Evolutionary conservation across 176 grass and related monocot species (phyloP), one percentile per base, ranked within the genome.

Genomic region (Alloteropsis semialata): DNA sequence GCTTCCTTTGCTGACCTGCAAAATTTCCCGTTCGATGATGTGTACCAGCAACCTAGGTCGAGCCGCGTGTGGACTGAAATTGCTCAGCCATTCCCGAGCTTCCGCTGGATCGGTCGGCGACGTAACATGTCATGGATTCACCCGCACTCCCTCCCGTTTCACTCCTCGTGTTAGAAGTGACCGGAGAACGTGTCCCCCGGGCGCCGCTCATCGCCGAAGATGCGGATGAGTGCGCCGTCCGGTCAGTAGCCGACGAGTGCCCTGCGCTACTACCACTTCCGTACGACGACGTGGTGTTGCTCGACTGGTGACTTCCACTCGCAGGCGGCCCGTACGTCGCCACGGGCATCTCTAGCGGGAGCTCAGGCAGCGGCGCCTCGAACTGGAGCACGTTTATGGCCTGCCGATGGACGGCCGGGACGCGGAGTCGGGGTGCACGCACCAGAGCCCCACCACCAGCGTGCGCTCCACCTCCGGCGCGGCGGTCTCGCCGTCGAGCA

Each of bases 371-470:
- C 19, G 58, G 81, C 80, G 34, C 74, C 50, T 58, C 74, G 37
- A 80, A 85, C 2, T 87, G 60, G 16, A 93, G 75, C 24, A 51
- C 70, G 27, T 22, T 45, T 30, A 90, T 67, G 1, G 75, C 87
- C 38, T 87, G 76, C 44, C 79, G 79, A 87, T 93, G 24, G 69
- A 60, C 3, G 91, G 91, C 25, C 91, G 60, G 19, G 46, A n/a
- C 5, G 21, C 74, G 38, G 36, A 22, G 2, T 87, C 80, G 0
- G 91, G 87, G 79, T 93, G 87, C 39, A 58, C 87, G 19, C 91
- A 93, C 91, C 91, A 93, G 34, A 93, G 46, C 32, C 91, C 87
- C n/a, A 90, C 84, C 28, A 85, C 84, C 77, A 93, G 74, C 78
- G 82, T 2, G 21, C 76, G 38, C 64, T 75, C 87, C 65, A 85